phyloP scores from a whole-genome alignment of 768 basidiomycete genomes.

The Termitomyces eurrhizus region DNA sequence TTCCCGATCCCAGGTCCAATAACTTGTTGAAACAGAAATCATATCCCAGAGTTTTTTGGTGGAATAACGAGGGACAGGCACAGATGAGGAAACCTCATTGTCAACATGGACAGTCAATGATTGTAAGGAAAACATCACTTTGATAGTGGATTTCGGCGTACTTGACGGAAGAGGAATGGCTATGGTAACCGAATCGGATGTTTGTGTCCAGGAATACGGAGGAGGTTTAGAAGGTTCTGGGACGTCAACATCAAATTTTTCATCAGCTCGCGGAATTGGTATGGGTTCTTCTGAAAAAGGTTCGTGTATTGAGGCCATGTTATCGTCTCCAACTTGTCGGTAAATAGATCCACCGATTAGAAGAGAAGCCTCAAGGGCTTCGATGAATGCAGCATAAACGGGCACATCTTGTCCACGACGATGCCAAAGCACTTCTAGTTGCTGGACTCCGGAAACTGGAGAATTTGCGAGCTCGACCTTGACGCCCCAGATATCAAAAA shows the following conservation, averaged over 20 bases:
- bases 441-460: conserved; percentile 27
- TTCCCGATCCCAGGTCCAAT: conserved; percentile 91
- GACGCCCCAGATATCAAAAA: conserved; percentile 68
- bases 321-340: conserved; percentile 31
- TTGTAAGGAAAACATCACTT: conserved; percentile 59
- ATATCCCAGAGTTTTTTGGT: conserved; percentile 72
- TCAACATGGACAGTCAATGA: conserved; percentile 64
- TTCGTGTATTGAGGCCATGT: conserved; percentile 36
- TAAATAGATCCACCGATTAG: conserved; percentile 59
- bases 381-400: conserved; percentile 47
- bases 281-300: conserved; percentile 65
- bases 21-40: conserved; percentile 73
- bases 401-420: conserved; percentile 71
- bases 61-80: conserved; percentile 55
- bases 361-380: conserved; percentile 42
- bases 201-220: conserved; percentile 94
- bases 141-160: conserved; percentile 60
- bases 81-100: conserved; percentile 25
- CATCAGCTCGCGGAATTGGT: conserved; percentile 61
- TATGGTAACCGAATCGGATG: conserved; percentile 76
- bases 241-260: conserved; percentile 43
- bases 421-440: conserved; percentile 63
- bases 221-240: conserved; percentile 48
- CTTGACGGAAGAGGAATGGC: conserved; percentile 78
- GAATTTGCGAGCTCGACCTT: conserved; percentile 41